These are phyloP conservation scores for Metschnikowia lochheadii DNA, from an alignment of 805 yeast genomes.

Conservation along the genomic window DNA sequence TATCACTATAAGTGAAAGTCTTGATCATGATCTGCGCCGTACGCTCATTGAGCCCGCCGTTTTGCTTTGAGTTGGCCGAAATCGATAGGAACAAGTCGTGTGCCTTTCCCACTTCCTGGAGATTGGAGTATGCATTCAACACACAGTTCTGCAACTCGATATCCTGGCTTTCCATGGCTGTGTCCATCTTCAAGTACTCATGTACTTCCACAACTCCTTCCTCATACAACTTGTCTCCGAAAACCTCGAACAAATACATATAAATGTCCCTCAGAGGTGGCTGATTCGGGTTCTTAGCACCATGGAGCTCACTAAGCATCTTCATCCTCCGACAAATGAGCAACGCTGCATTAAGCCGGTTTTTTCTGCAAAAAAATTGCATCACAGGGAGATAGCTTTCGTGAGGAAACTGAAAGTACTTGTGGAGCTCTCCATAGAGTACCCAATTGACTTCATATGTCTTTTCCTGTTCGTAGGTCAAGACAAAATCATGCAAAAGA, in stretches of 20 bases:
- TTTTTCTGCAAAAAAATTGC: constrained; percentile 49
- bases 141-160: constrained; percentile 56
- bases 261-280: constrained; percentile 46
- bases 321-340: constrained; percentile 59
- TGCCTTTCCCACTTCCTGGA: constrained; percentile 53
- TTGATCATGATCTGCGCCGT: constrained; percentile 66
- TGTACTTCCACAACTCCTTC: constrained; percentile 67
- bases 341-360: constrained; percentile 59
- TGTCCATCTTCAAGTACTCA: constrained; percentile 59
- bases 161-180: constrained; percentile 46
- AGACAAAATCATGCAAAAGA: constrained; percentile 28
- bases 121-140: constrained; percentile 58
- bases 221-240: constrained; percentile 55
- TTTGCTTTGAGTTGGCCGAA: constrained; percentile 44
- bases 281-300: constrained; percentile 19
- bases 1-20: constrained; percentile 50
- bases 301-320: constrained; percentile 49
- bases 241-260: constrained; percentile 52
- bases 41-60: constrained; percentile 54
- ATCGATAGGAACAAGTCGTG: constrained; percentile 59
- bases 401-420: constrained; percentile 53
- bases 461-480: constrained; percentile 25
- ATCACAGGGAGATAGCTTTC: constrained; percentile 58
- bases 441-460: constrained; percentile 51
- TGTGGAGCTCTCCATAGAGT: constrained; percentile 53